Evolutionary conservation across 2,329 filamentous ascomycete species (phyloP), one percentile per base, ranked within the genome.

Genomic region (Xylariaceae sp.): DNA sequence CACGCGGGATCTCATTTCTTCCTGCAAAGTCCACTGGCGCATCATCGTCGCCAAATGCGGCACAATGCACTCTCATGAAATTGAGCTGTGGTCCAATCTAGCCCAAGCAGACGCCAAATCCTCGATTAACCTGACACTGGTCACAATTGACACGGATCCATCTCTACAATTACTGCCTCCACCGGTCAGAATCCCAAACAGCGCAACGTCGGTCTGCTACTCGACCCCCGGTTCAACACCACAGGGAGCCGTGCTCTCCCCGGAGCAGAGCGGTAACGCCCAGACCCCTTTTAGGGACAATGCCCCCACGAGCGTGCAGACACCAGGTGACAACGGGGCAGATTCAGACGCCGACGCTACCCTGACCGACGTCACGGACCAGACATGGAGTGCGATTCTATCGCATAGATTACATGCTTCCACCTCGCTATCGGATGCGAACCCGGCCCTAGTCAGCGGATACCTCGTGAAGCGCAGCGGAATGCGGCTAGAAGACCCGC

Each of bases 41-140:
- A 74, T 94, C 10, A 84, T 90, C 56, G 80, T 95, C 55, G 84
- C 86, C 32, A 88, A 88, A 68, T 84, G 81, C 45, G 85, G 86
- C 2, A 72, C 80, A 2, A 87, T 90, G 80, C 82, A 86, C 22
- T 74, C 77, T 29, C 77, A 81, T 6, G 88, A 92, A 68, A 72
- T 85, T 12, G 80, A 83, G 7, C 73, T 76, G 46, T 86, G 81
- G 83, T 73, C 74, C 13, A 71, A 72, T 37, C 70, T 84, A 29
- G 78, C 77, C 13, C 75, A 77, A 49, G 71, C 72, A 10, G 81
- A 84, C 62, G 73, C 72, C 34, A 76, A 76, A 53, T 75, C 76
- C 32, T 73, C 71, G 1, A 71, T 83, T 30, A 80, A 73, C 56
- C 69, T 86, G 59, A 82, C 83, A 1, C 72, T 88, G 2, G 73